A percentile compares a stretch with the other conserved stretches of the same genome.
Conservation (phyloP, 1,139 yeast genomes). For the Kodamaea plutei region DNA sequence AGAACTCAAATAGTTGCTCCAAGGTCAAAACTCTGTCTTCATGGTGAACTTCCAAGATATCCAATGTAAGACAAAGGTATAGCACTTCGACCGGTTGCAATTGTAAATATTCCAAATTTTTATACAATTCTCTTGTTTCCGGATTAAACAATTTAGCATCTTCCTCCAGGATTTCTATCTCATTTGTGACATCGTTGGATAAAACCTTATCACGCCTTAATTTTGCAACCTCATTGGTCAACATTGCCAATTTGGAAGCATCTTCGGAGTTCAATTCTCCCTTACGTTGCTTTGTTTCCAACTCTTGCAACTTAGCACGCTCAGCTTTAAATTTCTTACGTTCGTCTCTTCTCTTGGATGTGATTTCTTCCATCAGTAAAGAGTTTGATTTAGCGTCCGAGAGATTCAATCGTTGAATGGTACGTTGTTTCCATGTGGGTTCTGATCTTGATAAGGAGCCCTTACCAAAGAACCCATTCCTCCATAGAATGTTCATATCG, state of each 20-base stretch:
- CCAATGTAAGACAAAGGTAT: constrained; percentile 55
- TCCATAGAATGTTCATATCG: constrained; percentile 67
- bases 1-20: constrained; percentile 25
- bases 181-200: constrained; percentile 10
- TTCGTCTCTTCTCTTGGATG: constrained; percentile 67
- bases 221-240: constrained; percentile 16
- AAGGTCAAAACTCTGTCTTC: constrained; percentile 12
- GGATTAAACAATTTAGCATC: constrained; percentile 37
- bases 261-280: constrained; percentile 24
- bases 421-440: constrained; percentile 80
- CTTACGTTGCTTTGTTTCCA: constrained; percentile 29
- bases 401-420: constrained; percentile 44
- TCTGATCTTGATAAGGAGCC: constrained; percentile 87
- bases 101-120: constrained; percentile 63
- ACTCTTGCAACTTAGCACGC: constrained; percentile 34
- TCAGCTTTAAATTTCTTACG: constrained; percentile 68
- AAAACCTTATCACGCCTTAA: constrained; percentile 7
- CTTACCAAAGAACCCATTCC: constrained; percentile 89
- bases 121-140: constrained; percentile 18
- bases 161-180: constrained; percentile 22
- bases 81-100: constrained; percentile 74
- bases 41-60: constrained; percentile 26
- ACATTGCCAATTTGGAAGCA: constrained; percentile 19
- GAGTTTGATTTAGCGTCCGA: constrained; percentile 19
- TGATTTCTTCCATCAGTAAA: constrained; percentile 58